These are phyloP conservation scores for Neospora caninum DNA, from an alignment of 169 alveolate species.

Conservation along the genomic window DNA sequence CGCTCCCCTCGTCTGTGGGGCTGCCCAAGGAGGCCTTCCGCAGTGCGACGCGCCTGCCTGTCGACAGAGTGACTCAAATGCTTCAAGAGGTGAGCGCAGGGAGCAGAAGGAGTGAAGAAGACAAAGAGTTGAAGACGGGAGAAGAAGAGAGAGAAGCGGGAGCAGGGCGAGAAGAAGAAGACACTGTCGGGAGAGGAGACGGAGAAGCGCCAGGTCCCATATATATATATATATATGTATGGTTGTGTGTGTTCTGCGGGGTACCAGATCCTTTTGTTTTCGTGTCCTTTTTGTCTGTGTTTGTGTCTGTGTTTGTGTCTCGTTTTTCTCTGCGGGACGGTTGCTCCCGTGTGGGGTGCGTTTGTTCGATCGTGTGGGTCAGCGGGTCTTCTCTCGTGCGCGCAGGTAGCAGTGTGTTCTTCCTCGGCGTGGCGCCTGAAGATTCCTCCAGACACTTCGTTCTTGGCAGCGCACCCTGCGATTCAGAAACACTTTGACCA, in stretches of 20 bases:
- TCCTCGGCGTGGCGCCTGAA: slow-evolving; percentile 49
- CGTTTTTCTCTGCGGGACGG: not conserved
- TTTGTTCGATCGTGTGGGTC: no score
- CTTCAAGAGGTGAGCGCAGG: slow-evolving; percentile 12
- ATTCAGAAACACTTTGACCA: slow-evolving; percentile 7
- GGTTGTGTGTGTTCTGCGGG: not conserved
- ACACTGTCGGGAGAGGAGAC: not conserved
- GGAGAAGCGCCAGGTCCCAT: not conserved
- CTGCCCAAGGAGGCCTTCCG: slow-evolving; percentile 41
- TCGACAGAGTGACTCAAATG: not conserved
- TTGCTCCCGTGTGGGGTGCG: no score
- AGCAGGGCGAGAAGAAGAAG: not conserved
- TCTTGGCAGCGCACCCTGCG: slow-evolving; percentile 30
- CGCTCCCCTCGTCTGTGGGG: not conserved
- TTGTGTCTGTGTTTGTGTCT: not conserved
- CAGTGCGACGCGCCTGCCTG: slow-evolving; percentile 15
- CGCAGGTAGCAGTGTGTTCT: not conserved
- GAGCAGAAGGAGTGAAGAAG: not conserved
- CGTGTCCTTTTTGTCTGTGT: not conserved
- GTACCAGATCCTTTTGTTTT: not conserved
- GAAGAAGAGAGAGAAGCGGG: not conserved
- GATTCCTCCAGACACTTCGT: slow-evolving; percentile 43
- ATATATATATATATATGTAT: not conserved
- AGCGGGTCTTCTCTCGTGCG: no score
- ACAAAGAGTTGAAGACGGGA: not conserved